Evolutionary conservation across 2,329 filamentous ascomycete species (phyloP), one percentile per base, ranked within the genome.

Genomic region (Onygena corvina): DNA sequence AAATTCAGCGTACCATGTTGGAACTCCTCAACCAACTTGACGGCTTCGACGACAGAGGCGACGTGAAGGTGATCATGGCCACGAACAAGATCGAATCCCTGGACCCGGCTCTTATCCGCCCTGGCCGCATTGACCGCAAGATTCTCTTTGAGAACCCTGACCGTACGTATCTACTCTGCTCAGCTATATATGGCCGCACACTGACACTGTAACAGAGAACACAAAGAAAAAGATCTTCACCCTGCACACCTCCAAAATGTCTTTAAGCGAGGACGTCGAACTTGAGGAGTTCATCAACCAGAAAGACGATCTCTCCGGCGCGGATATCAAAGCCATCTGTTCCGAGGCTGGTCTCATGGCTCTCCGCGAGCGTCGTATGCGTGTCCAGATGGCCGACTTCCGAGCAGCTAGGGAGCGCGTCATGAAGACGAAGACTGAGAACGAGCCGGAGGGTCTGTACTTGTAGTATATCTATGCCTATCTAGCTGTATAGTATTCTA

Each of bases 1-100:
- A 98, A 68, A 87, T 98, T 33, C 92, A 98, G 72, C 83, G 92
- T 67, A 98, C 92, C 45, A 98, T 98, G 92, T 73, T 98, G 68
- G 92, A 98, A 64, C 79, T 98, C 49, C 81, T 98, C 35, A 98
- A 98, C 70, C 92, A 98, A 72, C 81, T 98, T 6, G 92, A 98
- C 65, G 92, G 92, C 61, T 98, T 98, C 71, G 92, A 98, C 64
- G 93, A 98, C 68, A 86, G 92, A 53, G 93, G 92, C 59, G 92
- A 98, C 64, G 90, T 98, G 69, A 98, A 98, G 75, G 92, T 98
- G 54, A 90, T 98, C 67, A 96, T 98, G 89, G 93, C 92, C 9
- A 98, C 92, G 58, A 98, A 98, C 81, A 98, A 98, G 79, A 98
- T 98, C 58, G 93, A 98, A 59, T 94, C 87, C 3, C 76, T 98